Evolutionary conservation across 2,329 filamentous ascomycete species (phyloP), one percentile per base, ranked within the genome.

Genomic region (Diplocarpon rosae): DNA sequence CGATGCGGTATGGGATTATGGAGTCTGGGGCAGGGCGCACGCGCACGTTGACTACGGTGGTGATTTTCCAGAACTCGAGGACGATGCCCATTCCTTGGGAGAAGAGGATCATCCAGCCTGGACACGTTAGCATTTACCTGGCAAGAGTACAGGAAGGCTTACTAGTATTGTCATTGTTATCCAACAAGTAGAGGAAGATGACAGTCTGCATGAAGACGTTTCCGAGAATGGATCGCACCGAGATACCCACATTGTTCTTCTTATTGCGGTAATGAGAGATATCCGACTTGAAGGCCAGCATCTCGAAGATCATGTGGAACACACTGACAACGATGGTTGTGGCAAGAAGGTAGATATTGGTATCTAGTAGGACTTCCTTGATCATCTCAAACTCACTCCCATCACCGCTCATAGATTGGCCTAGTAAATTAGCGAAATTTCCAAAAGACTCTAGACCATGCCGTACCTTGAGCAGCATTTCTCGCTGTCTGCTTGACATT

Each of bases 251-350:
- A 47, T 95, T 92, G 69, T 96, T 93, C 73, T 98, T 98, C 82
- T 98, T 98, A 72, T 96, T 95, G 62, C 89, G 86, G 78, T 92
- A 98, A 67, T 98, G 92, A 39, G 88, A 80, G 62, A 98, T 95
- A 62, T 98, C 92, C 62, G 84, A 95, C 60, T 94, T 95, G 70
- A 98, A 98, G 1, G 92, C 92, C 29, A 98, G 76, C 60, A 85
- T 89, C 66, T 98, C 92, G 52, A 98, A 90, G 55, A 98, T 71
- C 75, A 95, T 88, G 67, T 98, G 92, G 32, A 92, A 73, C 46
- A 98, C 75, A 52, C 80, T 89, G 56, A 94, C 92, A 8, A 93
- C 65, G 20, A 79, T 79, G 1, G 92, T 98, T 28, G 93, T 81
- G 20, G 75, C 81, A 32, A 98, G 78, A 27, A 98, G 78, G 62